Evolutionary conservation across 306 rosid genomes (phyloP), one percentile per base, ranked within the genome.

Genomic region (Glycine tomentella): DNA sequence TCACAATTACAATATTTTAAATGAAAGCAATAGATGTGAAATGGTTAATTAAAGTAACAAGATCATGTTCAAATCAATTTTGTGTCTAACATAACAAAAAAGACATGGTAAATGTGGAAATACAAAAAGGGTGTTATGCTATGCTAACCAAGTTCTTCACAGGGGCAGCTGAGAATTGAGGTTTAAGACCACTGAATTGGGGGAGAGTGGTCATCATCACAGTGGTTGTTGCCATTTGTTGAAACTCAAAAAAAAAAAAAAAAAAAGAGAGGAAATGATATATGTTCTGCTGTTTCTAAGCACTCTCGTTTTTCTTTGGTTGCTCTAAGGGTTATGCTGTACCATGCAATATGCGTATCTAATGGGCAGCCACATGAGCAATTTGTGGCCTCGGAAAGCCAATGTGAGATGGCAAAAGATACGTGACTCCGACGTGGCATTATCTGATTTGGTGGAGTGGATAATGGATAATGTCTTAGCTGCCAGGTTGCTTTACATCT

Each of bases 151-250:
- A 52, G 87, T 83, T 87, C 10, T 84, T 87, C 17, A 81, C 88
- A 17, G 97, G 91, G 65, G 94, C 75, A 13, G 81, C 40, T 11
- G 92, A 82, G 79, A 87, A 31, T 50, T 84, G 75, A 85, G 99
- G 78, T 82, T 87, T 88, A 40, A 95, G 90, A 38, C 98, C 97
- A 86, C 1, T 88, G 90, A 91, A 91, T 15, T 93, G 99, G 34
- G 98, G 97, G 81, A 95, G 81, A 59, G 93, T 86, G 48, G 92
- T 87, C 74, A 87, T 89, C 77, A 89, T 89, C 79, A 89, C 81
- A 2, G 96, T 76, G 25, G 91, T 73, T 62, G 99, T 73, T 62
- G 99, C 97, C 99, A 95, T 95, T 86, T 75, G 67, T 61, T 4
- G 34, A 62, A 51, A 16, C 65, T 67, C 34, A 14, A 20, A 45